These are phyloP conservation scores for Neurospora sp. DNA, from an alignment of 2,329 filamentous ascomycete genomes.

Conservation along the genomic window DNA sequence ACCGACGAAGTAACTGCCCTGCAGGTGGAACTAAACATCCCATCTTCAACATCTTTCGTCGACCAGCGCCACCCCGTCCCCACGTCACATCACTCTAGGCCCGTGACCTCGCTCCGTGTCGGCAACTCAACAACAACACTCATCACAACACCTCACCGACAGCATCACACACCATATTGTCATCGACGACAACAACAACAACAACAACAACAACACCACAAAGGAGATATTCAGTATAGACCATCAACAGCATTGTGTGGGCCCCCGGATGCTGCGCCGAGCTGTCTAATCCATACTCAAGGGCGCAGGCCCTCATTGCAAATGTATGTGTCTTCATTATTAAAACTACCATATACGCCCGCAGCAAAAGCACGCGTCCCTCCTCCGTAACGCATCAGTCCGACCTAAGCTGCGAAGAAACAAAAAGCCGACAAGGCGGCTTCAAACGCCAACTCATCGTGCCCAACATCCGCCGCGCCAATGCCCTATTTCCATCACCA, in stretches of 20 bases:
- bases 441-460: neutral
- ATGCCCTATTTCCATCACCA: slow-evolving; percentile 1
- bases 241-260: neutral
- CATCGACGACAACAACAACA: neutral
- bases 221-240: neutral
- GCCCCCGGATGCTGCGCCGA: neutral
- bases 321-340: slow-evolving; percentile 3
- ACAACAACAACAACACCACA: neutral
- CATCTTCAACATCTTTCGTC: neutral
- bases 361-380: neutral
- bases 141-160: neutral
- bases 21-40: neutral
- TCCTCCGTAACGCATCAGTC: neutral
- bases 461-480: neutral
- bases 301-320: slow-evolving; percentile 4
- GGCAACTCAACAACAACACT: neutral
- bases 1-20: neutral
- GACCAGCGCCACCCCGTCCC: neutral
- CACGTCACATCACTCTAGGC: neutral
- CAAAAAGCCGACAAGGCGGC: neutral
- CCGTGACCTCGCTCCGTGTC: neutral
- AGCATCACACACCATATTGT: neutral
- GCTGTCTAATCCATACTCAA: neutral
- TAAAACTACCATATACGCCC: neutral
- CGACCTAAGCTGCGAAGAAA: neutral